Conservation (phyloP, 805 yeast genomes). For the Zygotorulaspora florentina region DNA sequence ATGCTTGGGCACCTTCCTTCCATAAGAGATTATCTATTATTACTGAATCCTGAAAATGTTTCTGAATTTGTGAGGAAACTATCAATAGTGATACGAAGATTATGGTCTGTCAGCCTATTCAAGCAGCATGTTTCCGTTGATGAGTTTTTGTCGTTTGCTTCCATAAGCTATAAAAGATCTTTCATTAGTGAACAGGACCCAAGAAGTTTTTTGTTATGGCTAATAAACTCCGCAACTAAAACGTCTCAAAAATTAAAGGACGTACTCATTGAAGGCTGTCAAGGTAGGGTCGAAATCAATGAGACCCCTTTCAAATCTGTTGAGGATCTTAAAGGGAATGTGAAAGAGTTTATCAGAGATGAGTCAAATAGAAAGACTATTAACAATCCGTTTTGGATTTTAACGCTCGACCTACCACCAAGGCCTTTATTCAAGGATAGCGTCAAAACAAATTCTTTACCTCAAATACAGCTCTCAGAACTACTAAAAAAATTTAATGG, state of each 20-base stretch:
- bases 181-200: constrained; percentile 49
- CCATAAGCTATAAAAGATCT: constrained; percentile 40
- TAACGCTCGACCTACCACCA: constrained; percentile 59
- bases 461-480: constrained; percentile 45
- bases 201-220: constrained; percentile 54
- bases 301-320: constrained; percentile 26
- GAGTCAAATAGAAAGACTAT: constrained; percentile 12
- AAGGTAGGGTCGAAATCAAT: constrained; percentile 47
- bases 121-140: constrained; percentile 63
- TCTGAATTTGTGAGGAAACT: constrained; percentile 42
- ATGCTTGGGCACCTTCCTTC: constrained; percentile 49
- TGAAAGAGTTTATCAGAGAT: constrained; percentile 18
- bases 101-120: constrained; percentile 62
- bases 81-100: constrained; percentile 46
- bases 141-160: constrained; percentile 52
- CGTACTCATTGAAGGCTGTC: constrained; percentile 39
- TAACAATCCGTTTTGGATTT: constrained; percentile 27
- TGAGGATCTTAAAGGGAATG: constrained; percentile 26
- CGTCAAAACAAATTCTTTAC: constrained; percentile 41
- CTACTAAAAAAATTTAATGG: constrained; percentile 44
- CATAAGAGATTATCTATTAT: constrained; percentile 46
- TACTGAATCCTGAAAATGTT: constrained; percentile 18
- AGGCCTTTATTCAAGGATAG: constrained; percentile 53
- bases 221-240: constrained; percentile 46
- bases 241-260: constrained; percentile 28